Percentiles rank a stretch among this genome's conserved stretches.
phyloP scores from a whole-genome alignment of 345 rosid genomes.

The Eucalyptus fibrosa region DNA sequence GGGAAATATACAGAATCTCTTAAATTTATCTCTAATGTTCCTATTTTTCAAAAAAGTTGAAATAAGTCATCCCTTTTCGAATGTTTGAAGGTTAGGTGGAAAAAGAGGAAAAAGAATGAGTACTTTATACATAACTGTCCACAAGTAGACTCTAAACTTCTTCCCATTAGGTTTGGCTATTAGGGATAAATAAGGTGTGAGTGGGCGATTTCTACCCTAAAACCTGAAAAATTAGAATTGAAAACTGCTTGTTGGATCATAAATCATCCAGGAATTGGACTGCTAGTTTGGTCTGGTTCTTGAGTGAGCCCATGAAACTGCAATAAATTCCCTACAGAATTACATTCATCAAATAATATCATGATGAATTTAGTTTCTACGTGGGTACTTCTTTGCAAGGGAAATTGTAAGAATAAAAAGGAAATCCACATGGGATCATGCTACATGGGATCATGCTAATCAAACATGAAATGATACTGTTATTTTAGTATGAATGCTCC shows the following conservation, averaged over 20 bases:
- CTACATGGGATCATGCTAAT: not conserved
- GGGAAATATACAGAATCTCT: not conserved
- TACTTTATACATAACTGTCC: not conserved
- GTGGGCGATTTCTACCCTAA: accelerated
- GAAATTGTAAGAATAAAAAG: not conserved
- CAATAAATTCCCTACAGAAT: not conserved
- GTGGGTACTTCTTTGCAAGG: not conserved
- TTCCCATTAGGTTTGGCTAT: not conserved
- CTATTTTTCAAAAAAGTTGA: not conserved
- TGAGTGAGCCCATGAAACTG: accelerated
- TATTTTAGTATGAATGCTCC: not conserved
- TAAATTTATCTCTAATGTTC: accelerated
- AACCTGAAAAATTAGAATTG: accelerated
- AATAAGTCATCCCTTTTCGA: not conserved
- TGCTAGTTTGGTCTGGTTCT: accelerated
- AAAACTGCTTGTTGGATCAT: not conserved
- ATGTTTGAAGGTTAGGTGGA: not conserved
- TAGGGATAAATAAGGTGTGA: not conserved
- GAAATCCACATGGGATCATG: not conserved
- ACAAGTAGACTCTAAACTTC: not conserved
- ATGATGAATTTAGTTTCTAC: not conserved
- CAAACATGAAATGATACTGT: not conserved
- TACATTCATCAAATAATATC: not conserved
- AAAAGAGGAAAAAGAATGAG: not conserved
- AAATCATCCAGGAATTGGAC: accelerated